These are phyloP conservation scores for Myriosclerotinia scirpicola DNA, from an alignment of 2,329 filamentous ascomycete species.

Conservation along the genomic window DNA sequence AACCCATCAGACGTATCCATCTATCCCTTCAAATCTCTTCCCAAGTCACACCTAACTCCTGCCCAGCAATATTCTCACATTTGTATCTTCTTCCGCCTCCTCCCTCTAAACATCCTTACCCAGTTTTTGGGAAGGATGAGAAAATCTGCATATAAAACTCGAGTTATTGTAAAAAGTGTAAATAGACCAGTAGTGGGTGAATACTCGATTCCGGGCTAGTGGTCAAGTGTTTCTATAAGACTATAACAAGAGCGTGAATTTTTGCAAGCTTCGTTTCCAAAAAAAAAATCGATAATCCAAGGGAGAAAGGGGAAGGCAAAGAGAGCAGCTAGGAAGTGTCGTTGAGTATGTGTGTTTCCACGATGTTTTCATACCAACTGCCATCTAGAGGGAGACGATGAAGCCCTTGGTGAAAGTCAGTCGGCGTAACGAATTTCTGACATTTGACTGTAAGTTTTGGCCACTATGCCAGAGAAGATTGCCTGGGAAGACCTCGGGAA, in stretches of 20 bases:
- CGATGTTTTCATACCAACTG: not conserved
- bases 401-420: not conserved
- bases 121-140: too few species aligned
- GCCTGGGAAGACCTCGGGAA: too few species aligned
- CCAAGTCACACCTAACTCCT: not conserved
- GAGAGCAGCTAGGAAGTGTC: not conserved
- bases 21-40: not conserved
- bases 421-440: too few species aligned
- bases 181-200: not conserved
- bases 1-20: not conserved
- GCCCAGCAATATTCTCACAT: not conserved
- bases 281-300: too few species aligned
- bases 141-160: too few species aligned
- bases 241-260: not conserved
- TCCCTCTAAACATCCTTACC: not conserved
- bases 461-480: too few species aligned
- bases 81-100: not conserved
- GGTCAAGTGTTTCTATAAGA: not conserved
- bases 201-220: not conserved
- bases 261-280: too few species aligned
- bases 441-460: too few species aligned
- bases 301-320: not conserved
- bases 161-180: too few species aligned
- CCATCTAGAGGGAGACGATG: not conserved
- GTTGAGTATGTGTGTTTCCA: not conserved